These are phyloP conservation scores for Psilocybe cubensis DNA, from an alignment of 768 basidiomycete species.

Conservation along the genomic window DNA sequence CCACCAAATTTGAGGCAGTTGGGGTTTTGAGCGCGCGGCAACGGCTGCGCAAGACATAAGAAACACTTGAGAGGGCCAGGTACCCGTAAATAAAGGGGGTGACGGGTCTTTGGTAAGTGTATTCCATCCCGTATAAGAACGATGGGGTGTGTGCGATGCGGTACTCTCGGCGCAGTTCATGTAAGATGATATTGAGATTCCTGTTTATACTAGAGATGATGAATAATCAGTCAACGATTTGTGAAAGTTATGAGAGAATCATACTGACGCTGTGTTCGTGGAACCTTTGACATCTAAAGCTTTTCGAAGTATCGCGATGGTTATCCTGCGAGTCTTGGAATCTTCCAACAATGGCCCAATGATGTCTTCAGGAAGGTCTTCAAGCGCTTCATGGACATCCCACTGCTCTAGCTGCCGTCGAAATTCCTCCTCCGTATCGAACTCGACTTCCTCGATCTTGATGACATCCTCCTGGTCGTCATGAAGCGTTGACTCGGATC, in stretches of 20 bases:
- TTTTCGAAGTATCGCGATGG: background rate
- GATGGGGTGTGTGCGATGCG: background rate
- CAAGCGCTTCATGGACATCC: background rate
- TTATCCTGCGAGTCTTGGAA: background rate
- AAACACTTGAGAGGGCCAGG: background rate
- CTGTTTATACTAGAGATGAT: background rate
- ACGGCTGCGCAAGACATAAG: background rate
- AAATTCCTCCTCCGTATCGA: background rate
- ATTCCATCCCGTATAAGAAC: background rate
- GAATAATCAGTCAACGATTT: background rate
- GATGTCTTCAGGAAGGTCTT: background rate
- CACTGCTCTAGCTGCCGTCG: background rate
- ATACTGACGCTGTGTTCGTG: background rate
- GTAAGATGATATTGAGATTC: background rate
- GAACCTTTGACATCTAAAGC: background rate
- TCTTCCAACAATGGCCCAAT: constrained; percentile 1
- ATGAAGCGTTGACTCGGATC: background rate
- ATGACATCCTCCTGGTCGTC: background rate
- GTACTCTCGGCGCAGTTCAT: background rate
- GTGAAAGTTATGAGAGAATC: background rate
- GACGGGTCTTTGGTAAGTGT: background rate
- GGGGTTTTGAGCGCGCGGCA: background rate
- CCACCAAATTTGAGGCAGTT: background rate
- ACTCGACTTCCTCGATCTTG: background rate
- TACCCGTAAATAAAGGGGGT: background rate